Conservation (phyloP, 2,329 filamentous ascomycete species). For the Aureobasidium pullulans region DNA sequence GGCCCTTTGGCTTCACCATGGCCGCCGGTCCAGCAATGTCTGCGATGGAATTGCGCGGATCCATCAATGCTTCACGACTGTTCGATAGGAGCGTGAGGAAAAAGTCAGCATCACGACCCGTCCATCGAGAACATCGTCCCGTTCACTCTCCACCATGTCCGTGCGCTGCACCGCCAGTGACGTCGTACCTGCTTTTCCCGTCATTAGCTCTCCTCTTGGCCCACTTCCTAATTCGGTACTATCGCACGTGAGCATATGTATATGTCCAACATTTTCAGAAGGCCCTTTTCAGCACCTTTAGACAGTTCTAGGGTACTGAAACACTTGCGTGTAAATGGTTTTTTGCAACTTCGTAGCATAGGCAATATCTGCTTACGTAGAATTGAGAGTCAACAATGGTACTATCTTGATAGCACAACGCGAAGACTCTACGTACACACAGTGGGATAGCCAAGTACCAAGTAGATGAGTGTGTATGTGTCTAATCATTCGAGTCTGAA, state of each 20-base stretch:
- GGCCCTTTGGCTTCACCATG: conserved; percentile 2
- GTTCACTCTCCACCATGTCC: not conserved
- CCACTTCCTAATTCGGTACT: not conserved
- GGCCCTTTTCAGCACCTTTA: too few relatives aligned
- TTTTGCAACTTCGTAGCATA: too few relatives aligned
- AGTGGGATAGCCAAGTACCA: too few relatives aligned
- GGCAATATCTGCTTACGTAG: too few relatives aligned
- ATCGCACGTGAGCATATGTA: not conserved
- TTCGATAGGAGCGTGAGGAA: not conserved
- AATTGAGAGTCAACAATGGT: too few relatives aligned
- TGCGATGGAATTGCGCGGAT: conserved; percentile 4
- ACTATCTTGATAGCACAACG: too few relatives aligned
- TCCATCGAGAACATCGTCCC: not conserved
- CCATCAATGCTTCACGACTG: not conserved
- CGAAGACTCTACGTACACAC: too few relatives aligned
- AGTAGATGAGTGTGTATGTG: too few relatives aligned
- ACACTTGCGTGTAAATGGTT: too few relatives aligned
- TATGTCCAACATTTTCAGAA: not conserved
- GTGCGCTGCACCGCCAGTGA: not conserved
- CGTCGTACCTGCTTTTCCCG: not conserved
- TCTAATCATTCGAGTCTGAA: too few relatives aligned
- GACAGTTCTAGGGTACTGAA: too few relatives aligned
- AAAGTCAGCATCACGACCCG: not conserved
- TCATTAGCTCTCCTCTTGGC: not conserved
- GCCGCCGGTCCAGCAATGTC: conserved; percentile 1